Percentiles rank a stretch among this genome's conserved stretches.
Conservation (phyloP, 2,329 filamentous ascomycete genomes). For the Amauroascus niger region DNA sequence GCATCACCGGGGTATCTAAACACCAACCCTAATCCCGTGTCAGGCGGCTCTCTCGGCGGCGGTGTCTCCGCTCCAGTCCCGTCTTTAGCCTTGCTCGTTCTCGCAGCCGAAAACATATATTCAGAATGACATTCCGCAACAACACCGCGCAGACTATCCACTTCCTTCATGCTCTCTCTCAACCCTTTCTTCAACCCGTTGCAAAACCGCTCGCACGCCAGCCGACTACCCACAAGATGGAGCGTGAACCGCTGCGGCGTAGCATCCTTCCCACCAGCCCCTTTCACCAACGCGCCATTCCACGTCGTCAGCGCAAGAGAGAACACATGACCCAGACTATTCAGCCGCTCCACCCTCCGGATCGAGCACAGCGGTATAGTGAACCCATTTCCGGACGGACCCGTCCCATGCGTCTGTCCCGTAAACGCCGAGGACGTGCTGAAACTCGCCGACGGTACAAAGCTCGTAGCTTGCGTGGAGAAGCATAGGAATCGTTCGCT, state of each 20-base stretch:
- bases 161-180: constrained; percentile 75
- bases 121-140: constrained; percentile 84
- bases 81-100: constrained; percentile 28
- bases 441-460: constrained; percentile 67
- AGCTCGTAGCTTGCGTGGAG: constrained; percentile 84
- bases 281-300: constrained; percentile 59
- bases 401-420: constrained; percentile 84
- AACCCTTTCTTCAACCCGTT: constrained; percentile 88
- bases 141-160: constrained; percentile 72
- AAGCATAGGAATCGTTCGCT: constrained; percentile 95
- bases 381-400: constrained; percentile 90
- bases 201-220: constrained; percentile 88
- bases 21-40: constrained; percentile 83
- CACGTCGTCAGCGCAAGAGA: constrained; percentile 90
- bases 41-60: constrained; percentile 56
- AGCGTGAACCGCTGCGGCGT: constrained; percentile 80
- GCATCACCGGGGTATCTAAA: constrained; percentile 94
- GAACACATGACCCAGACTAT: constrained; percentile 86
- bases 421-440: constrained; percentile 76
- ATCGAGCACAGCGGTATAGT: constrained; percentile 88
- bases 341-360: constrained; percentile 79
- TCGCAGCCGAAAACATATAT: constrained; percentile 52
- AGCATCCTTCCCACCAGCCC: constrained; percentile 33
- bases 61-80: constrained; percentile 46
- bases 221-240: constrained; percentile 78